A percentile compares a stretch with the other conserved stretches of the same genome.
Conservation (phyloP, 2,329 filamentous ascomycete species). For the Fusarium compactum region DNA sequence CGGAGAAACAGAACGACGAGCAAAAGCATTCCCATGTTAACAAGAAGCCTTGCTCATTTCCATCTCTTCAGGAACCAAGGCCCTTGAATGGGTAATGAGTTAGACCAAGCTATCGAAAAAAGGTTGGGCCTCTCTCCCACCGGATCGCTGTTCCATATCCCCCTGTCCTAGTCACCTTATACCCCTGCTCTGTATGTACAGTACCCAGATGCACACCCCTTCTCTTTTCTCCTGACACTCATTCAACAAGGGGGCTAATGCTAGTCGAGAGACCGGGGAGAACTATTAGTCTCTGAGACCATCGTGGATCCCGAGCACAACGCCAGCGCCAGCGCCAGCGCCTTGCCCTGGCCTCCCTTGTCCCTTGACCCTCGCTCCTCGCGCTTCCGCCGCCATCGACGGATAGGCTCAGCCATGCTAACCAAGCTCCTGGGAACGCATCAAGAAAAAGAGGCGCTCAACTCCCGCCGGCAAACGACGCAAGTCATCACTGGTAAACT, state of each 20-base stretch:
- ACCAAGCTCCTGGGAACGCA: conserved; percentile 50
- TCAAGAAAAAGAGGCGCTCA: conserved; percentile 46
- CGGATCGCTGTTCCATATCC: conserved; percentile 26
- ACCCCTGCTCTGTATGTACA: conserved; percentile 25
- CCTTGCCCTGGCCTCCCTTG: conserved; percentile 7
- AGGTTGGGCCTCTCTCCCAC: conserved; percentile 18
- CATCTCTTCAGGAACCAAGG: conserved; percentile 2
- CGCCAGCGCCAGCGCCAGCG: neutral
- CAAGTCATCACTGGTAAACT: conserved; percentile 37
- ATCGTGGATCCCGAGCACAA: conserved; percentile 39
- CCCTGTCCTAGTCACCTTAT: neutral
- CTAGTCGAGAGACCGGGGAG: conserved; percentile 27
- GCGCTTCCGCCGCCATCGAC: conserved; percentile 50
- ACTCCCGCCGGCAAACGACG: conserved; percentile 42
- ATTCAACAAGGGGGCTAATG: conserved; percentile 6
- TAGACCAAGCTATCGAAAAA: conserved; percentile 23
- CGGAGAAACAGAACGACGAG: neutral
- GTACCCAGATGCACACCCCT: conserved; percentile 23
- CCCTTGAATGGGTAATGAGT: neutral
- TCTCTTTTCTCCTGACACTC: conserved; percentile 33
- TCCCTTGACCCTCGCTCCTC: conserved; percentile 29
- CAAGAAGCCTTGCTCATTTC: conserved; percentile 2
- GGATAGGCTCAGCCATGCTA: conserved; percentile 53
- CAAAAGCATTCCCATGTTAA: conserved; percentile 2
- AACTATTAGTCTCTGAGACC: conserved; percentile 33